Percentiles rank a stretch among this genome's conserved stretches.
Conservation (phyloP, 2,329 filamentous ascomycete genomes). For the Hypoxylon sp. region DNA sequence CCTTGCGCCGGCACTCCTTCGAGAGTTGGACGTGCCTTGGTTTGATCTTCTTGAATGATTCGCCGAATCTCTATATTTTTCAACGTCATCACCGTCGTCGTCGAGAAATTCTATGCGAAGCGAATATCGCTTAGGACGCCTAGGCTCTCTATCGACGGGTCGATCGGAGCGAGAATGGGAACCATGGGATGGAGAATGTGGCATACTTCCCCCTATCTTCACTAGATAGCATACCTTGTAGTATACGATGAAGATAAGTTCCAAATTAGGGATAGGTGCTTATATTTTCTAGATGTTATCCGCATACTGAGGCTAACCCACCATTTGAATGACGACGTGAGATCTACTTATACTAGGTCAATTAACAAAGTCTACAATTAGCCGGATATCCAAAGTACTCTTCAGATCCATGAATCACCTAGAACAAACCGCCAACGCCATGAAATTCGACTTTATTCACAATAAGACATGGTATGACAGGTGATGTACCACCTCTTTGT, state of each 20-base stretch:
- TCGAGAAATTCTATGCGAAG: constrained; percentile 32
- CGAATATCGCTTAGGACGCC: constrained; percentile 31
- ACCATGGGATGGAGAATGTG: constrained; percentile 8
- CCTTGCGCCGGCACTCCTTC: background rate
- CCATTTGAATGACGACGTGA: background rate
- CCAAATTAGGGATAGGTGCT: background rate
- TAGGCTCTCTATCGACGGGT: constrained; percentile 13
- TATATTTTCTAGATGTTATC: background rate
- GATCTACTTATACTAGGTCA: background rate
- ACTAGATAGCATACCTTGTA: too few relatives aligned
- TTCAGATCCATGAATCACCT: constrained; percentile 2
- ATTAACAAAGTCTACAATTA: background rate
- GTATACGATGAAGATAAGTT: background rate
- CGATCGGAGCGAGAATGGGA: background rate
- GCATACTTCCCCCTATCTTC: constrained; percentile 13
- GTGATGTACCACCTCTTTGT: constrained; percentile 12
- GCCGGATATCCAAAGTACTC: background rate
- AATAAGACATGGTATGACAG: background rate
- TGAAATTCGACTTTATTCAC: background rate
- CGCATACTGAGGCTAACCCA: background rate
- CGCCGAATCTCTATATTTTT: background rate
- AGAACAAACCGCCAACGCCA: constrained; percentile 3
- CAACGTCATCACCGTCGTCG: constrained; percentile 16
- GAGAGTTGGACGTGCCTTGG: background rate
- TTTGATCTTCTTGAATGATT: background rate